Evolutionary conservation across 2,329 filamentous ascomycete genomes (phyloP).

Genomic region (Alternaria infectoria): DNA sequence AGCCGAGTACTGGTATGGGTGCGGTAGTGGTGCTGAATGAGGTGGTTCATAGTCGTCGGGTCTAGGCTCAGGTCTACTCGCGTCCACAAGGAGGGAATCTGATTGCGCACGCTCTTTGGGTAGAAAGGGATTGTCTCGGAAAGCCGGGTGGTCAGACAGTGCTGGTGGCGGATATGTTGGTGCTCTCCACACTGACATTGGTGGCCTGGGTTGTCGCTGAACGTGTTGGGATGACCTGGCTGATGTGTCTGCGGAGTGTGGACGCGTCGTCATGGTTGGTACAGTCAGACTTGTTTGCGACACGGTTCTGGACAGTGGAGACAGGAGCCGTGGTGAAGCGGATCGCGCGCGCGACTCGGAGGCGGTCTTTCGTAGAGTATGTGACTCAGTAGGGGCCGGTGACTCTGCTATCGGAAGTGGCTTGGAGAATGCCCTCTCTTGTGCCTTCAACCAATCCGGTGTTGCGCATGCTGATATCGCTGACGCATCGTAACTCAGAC

Average conservation of each 20-base stretch:
- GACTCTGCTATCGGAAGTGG: conserved; percentile 26
- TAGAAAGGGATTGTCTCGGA: neutral
- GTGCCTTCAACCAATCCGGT: conserved; percentile 19
- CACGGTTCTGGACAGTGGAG: neutral
- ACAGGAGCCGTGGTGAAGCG: conserved; percentile 15
- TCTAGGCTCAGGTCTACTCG: conserved; percentile 1
- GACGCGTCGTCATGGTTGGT: neutral
- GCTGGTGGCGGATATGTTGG: conserved; percentile 6
- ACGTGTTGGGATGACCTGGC: conserved; percentile 7
- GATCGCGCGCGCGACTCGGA: conserved; percentile 22
- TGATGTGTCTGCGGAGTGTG: neutral
- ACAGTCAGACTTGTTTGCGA: conserved; percentile 6
- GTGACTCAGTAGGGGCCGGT: conserved; percentile 32
- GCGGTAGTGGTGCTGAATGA: neutral
- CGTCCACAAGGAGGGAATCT: conserved; percentile 1
- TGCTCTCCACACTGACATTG: conserved; percentile 19
- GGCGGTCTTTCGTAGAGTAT: neutral
- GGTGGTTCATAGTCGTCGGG: neutral
- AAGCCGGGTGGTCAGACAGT: conserved; percentile 5
- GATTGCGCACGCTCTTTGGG: neutral
- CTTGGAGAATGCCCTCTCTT: conserved; percentile 15
- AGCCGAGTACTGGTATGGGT: neutral
- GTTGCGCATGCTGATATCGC: neutral
- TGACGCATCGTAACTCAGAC: neutral
- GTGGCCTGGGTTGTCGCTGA: conserved; percentile 18